Conservation (phyloP, 163 green algal species). For the Chlamydomonas reinhardtii region DNA sequence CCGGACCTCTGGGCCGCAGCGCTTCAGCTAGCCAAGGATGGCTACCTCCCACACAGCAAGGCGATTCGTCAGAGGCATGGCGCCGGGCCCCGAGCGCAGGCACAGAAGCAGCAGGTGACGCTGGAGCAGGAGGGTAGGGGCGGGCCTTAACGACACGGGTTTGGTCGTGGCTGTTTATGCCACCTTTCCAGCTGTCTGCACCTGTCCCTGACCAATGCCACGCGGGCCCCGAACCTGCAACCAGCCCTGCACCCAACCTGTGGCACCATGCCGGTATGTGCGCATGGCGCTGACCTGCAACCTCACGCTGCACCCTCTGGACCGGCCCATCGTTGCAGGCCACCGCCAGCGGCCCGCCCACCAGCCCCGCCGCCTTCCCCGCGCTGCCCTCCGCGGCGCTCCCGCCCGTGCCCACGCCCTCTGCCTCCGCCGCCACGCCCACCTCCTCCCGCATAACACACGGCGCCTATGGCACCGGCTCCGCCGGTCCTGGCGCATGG, state of each 20-base stretch:
- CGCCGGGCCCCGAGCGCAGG: too few relatives aligned
- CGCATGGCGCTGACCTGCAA: too few relatives aligned
- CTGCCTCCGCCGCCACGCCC: neutral
- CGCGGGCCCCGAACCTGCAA: too few relatives aligned
- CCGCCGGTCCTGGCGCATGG: neutral
- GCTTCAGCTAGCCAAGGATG: conserved; percentile 18
- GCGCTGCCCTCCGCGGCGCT: neutral
- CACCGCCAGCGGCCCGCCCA: neutral
- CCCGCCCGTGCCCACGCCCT: neutral
- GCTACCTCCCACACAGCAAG: conserved; percentile 26
- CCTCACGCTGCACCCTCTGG: too few relatives aligned
- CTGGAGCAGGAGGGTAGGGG: neutral
- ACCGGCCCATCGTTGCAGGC: too few relatives aligned
- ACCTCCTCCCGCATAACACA: neutral
- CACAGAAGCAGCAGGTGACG: too few relatives aligned
- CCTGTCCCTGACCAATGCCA: too few relatives aligned
- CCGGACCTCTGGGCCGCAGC: conserved; percentile 3
- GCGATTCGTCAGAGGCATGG: neutral
- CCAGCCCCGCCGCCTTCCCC: conserved; percentile 37
- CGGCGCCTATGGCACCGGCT: neutral
- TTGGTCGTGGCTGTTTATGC: too few relatives aligned
- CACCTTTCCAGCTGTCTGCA: too few relatives aligned
- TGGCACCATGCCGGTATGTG: too few relatives aligned
- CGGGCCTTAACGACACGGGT: too few relatives aligned
- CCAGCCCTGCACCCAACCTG: too few relatives aligned